Conservation (phyloP, 2,329 filamentous ascomycete genomes). For the Talaromyces sp. region DNA sequence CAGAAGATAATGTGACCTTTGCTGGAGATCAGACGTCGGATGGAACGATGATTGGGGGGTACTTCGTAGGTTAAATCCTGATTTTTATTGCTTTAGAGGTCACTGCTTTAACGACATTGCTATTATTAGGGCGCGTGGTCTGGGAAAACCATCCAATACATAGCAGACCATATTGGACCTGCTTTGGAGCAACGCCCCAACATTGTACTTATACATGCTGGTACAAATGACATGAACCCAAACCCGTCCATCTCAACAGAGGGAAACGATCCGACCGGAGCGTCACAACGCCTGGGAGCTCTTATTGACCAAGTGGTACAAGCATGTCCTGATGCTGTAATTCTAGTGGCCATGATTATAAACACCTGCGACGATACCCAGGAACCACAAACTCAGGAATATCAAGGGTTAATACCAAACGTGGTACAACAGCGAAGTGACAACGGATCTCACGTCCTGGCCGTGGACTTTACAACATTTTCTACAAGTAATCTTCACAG, state of each 20-base stretch:
- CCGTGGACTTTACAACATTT: not conserved
- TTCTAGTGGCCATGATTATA: not conserved
- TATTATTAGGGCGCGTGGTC: not conserved
- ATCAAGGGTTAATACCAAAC: not conserved
- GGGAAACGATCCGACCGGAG: not conserved
- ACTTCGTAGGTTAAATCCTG: not conserved
- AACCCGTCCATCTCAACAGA: not conserved
- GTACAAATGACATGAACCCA: constrained; percentile 12
- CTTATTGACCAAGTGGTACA: not conserved
- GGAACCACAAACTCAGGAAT: not conserved
- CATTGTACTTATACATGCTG: constrained; percentile 7
- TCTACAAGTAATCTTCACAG: not conserved
- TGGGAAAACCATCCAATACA: not conserved
- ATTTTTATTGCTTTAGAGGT: not conserved
- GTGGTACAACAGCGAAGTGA: not conserved
- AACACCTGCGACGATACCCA: not conserved
- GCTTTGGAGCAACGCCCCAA: constrained; percentile 5
- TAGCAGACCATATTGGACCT: not conserved
- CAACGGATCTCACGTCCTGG: not conserved
- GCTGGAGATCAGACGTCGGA: not conserved
- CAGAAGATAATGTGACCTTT: not conserved
- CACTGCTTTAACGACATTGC: not conserved
- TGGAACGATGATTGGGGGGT: not conserved
- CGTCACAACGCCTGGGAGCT: not conserved
- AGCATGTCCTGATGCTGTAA: not conserved